Base-by-base conservation (phyloP, 1,284 basidiomycete species). In the Peniophora sp. region DNA sequence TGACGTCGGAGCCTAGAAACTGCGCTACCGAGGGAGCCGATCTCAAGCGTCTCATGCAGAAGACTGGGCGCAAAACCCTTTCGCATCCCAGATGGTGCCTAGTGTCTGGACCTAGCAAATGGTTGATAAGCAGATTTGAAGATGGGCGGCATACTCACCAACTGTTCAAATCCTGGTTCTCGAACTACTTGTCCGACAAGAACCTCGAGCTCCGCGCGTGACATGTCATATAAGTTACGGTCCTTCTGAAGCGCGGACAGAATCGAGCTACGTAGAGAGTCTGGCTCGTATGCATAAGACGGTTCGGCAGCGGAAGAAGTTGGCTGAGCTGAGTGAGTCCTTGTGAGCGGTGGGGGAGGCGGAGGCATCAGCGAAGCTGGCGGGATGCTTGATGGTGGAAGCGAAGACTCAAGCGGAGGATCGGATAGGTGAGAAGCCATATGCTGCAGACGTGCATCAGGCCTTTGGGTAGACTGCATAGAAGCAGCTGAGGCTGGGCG, bases 141-240 rank as follows among this genome's bases (percentile, higher is more conserved):
- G 36, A 9, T 19, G 45, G 6, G 38, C 14, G 45, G 14, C 12
- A 6, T 32, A 52, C 61, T 46, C 45, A 67, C 67, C 56, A 69
- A 48, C 27, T 64, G 54, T 19, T 50, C 52, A 53, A 69, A 69
- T 2, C 63, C 64, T 2, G 68, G 65, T 53, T 67, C 67, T 14
- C 66, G 59, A 6, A 68, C 45, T 5, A 67, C 58, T 17, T 61
- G 54, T 1, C 62, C 62, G 6, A 69, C 61, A 11, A 69, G 53
- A 8, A 38, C 48, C 53, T 69, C 66, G n/a, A 69, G 55, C 3
- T 68, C 65, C 1, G 51, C 53, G 10, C 48, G 53, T 12, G 65
- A 47, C 2, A 69, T 57, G 19, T 57, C 52, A 41, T 65, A 63
- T 12, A 68, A n/a, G 6, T 25, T 24, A 22, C 23, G 44, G 20